A percentile compares a stretch with the other conserved stretches of the same genome.
Evolutionary conservation across 768 basidiomycete species (phyloP).

Genomic region (Mycena indigotica): DNA sequence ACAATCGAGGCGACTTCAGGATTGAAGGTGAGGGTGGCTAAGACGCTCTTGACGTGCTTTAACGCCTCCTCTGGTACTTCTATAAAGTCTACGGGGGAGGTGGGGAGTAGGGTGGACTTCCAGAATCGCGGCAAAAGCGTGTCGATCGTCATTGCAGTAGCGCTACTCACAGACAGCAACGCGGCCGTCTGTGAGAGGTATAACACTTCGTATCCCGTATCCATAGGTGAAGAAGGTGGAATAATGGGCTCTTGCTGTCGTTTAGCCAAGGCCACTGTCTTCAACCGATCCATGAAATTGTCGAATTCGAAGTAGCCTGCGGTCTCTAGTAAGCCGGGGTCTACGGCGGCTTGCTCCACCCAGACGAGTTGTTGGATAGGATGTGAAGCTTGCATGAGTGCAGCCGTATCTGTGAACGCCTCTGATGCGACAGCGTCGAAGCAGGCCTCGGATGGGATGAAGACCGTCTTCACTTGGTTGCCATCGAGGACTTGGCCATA

Average conservation of each 20-base stretch:
- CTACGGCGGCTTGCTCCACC: conserved; percentile 59
- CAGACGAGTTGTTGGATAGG: conserved; percentile 53
- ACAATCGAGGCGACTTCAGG: conserved; percentile 69
- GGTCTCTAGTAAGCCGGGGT: conserved; percentile 41
- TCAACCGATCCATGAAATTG: conserved; percentile 35
- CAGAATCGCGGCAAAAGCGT: conserved; percentile 71
- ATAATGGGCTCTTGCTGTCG: conserved; percentile 10
- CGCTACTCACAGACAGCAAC: conserved; percentile 50
- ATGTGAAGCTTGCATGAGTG: conserved; percentile 28
- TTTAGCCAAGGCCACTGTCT: conserved; percentile 18
- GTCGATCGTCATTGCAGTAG: conserved; percentile 52
- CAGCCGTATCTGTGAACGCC: conserved; percentile 30
- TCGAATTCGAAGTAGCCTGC: conserved; percentile 36
- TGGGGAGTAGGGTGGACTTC: conserved; percentile 67
- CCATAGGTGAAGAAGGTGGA: conserved; percentile 14
- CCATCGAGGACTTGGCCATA: conserved; percentile 58
- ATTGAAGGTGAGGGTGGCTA: conserved; percentile 64
- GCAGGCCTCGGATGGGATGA: conserved; percentile 47
- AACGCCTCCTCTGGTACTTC: conserved; percentile 62
- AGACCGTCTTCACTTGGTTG: conserved; percentile 43
- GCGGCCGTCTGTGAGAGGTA: conserved; percentile 46
- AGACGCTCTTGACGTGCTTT: conserved; percentile 57
- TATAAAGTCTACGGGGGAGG: conserved; percentile 45
- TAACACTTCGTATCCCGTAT: conserved; percentile 39
- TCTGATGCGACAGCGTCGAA: conserved; percentile 34